A percentile compares a stretch with the other conserved stretches of the same genome.
Conservation (phyloP, 2,329 filamentous ascomycete genomes). For the Pseudogymnoascus sp. region DNA sequence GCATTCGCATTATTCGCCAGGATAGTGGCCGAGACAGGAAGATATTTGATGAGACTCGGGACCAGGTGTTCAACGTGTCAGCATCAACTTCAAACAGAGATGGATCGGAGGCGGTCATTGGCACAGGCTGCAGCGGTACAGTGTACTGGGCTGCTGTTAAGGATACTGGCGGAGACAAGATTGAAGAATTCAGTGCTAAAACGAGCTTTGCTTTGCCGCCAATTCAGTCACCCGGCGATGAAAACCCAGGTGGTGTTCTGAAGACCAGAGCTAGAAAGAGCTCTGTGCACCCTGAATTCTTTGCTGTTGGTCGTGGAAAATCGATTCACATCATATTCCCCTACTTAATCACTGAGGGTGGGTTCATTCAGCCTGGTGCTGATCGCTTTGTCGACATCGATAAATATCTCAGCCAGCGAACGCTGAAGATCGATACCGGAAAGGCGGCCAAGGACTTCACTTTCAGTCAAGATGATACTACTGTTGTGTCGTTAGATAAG, state of each 20-base stretch:
- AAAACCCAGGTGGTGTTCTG: conserved; percentile 81
- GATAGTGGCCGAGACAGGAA: conserved; percentile 88
- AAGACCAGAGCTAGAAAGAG: conserved; percentile 93
- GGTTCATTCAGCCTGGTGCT: conserved; percentile 55
- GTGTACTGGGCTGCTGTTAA: conserved; percentile 92
- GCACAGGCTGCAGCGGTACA: conserved; percentile 86
- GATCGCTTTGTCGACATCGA: conserved; percentile 76
- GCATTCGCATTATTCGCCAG: conserved; percentile 87
- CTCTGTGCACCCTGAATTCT: conserved; percentile 82
- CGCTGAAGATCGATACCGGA: conserved; percentile 88
- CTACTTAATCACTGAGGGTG: conserved; percentile 53
- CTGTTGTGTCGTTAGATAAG: conserved; percentile 93
- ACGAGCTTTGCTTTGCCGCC: conserved; percentile 87
- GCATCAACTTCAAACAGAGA: conserved; percentile 63
- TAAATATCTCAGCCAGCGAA: conserved; percentile 76
- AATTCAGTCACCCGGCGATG: conserved; percentile 76
- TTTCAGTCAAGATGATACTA: conserved; percentile 92
- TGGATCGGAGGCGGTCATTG: conserved; percentile 73
- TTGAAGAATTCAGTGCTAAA: conserved; percentile 68
- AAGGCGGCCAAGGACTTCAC: conserved; percentile 98
- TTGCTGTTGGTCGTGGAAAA: conserved; percentile 91
- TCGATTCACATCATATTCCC: conserved; percentile 85
- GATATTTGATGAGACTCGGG: conserved; percentile 82
- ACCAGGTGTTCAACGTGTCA: conserved; percentile 90
- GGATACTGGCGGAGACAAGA: conserved; percentile 68